phyloP scores from a whole-genome alignment of 768 basidiomycete genomes.

The Plicaturopsis crispa region DNA sequence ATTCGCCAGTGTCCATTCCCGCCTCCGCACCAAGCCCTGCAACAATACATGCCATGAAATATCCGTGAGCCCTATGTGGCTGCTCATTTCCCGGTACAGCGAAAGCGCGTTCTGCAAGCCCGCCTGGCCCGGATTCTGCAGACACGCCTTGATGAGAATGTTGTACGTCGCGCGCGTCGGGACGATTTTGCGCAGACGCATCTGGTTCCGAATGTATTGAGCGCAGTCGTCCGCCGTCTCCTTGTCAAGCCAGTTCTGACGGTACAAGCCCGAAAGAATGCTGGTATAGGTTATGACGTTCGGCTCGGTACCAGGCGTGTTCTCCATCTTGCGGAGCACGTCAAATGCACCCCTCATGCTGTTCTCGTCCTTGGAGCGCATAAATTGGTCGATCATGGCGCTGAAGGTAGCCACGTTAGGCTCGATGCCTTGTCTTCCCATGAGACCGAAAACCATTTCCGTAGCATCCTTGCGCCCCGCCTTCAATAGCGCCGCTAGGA shows the following conservation, averaged over 20 bases:
- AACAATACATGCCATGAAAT: conserved; percentile 79
- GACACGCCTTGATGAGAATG: conserved; percentile 61
- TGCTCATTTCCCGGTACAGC: conserved; percentile 57
- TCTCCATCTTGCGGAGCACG: conserved; percentile 75
- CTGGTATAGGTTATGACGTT: conserved; percentile 83
- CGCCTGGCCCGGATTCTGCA: conserved; percentile 41
- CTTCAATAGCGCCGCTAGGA: conserved; percentile 71
- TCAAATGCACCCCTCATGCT: conserved; percentile 57
- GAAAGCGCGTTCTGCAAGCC: conserved; percentile 48
- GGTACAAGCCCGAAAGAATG: conserved; percentile 66
- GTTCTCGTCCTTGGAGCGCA: conserved; percentile 45
- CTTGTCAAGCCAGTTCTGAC: conserved; percentile 42
- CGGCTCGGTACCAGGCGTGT: conserved; percentile 37
- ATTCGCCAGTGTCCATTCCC: conserved; percentile 54
- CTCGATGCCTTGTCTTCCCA: conserved; percentile 66
- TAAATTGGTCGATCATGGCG: conserved; percentile 70
- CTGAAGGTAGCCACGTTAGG: conserved; percentile 75
- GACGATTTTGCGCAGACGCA: conserved; percentile 46
- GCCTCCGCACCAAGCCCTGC: conserved; percentile 48
- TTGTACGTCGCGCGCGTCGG: conserved; percentile 69
- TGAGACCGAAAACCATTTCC: conserved; percentile 55
- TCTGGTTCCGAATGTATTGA: conserved; percentile 44
- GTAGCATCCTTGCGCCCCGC: conserved; percentile 62
- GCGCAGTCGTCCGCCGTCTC: conserved; percentile 38
- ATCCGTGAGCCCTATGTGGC: conserved; percentile 36